phyloP scores from a whole-genome alignment of 106 monocot genomes.

The Dendrobium catenatum region DNA sequence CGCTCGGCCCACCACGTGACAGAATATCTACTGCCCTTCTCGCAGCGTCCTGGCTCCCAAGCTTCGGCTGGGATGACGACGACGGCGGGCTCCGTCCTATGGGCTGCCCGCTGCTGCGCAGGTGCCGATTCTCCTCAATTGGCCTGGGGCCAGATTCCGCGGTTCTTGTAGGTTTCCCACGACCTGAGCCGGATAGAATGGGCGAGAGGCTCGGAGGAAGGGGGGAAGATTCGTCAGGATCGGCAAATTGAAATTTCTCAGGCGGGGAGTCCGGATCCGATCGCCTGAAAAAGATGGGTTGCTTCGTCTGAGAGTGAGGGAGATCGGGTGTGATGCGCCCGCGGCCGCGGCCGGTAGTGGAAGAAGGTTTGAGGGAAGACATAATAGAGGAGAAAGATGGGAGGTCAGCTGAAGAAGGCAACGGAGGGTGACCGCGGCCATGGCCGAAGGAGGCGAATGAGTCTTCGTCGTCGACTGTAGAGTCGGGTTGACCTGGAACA shows the following conservation, averaged over 20 bases:
- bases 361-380: conserved; percentile 5
- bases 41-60: conserved; percentile 32
- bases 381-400: conserved; percentile 12
- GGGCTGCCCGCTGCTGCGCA: conserved; percentile 17
- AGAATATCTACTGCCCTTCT: conserved; percentile 55
- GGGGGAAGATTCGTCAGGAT: background rate
- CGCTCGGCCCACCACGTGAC: conserved; percentile 16
- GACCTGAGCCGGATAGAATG: conserved; percentile 31
- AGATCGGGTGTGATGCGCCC: background rate
- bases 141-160: conserved; percentile 3
- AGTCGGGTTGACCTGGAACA: conserved; percentile 10
- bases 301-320: conserved; percentile 15
- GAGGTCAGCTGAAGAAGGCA: conserved; percentile 15
- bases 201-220: conserved; percentile 16
- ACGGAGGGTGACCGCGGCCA: conserved; percentile 14
- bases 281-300: conserved; percentile 36
- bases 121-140: conserved; percentile 53
- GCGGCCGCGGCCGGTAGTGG: background rate
- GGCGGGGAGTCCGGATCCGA: conserved; percentile 7
- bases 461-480: conserved; percentile 4
- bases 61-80: conserved; percentile 11
- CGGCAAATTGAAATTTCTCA: background rate
- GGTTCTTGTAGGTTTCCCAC: conserved; percentile 32
- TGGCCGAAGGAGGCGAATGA: conserved; percentile 26
- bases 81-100: background rate